Percentiles rank a stretch among this genome's conserved stretches.
Evolutionary conservation across 495 filamentous ascomycete species (phyloP).

Genomic region (Staphylotrichum longicolle): DNA sequence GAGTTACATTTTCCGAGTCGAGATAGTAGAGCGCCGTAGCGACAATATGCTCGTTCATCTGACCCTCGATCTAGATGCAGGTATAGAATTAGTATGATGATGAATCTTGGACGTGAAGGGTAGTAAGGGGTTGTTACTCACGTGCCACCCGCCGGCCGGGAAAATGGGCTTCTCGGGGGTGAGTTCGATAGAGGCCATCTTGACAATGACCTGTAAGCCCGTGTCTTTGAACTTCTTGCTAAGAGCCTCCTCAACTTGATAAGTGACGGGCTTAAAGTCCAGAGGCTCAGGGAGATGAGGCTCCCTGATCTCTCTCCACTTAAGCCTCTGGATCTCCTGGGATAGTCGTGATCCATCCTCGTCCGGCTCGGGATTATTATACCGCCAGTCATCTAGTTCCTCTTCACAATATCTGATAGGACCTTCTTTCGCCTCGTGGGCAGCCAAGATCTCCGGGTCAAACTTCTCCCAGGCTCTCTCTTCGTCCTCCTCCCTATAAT

Average conservation of each 20-base stretch:
- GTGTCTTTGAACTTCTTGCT: slow-evolving; percentile 38
- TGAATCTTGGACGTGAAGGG: no score
- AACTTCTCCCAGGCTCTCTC: slow-evolving; percentile 6
- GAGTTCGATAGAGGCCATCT: slow-evolving; percentile 60
- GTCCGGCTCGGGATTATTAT: background rate
- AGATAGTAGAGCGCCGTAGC: slow-evolving; percentile 61
- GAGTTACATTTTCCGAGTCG: slow-evolving; percentile 59
- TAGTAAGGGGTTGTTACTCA: slow-evolving; percentile 9
- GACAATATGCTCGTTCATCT: slow-evolving; percentile 58
- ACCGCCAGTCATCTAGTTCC: background rate
- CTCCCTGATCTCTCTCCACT: slow-evolving; percentile 39
- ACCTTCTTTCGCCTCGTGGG: slow-evolving; percentile 7
- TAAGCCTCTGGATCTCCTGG: slow-evolving; percentile 9
- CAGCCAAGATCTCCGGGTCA: background rate
- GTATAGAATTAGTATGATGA: slow-evolving; percentile 19
- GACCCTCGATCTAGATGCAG: slow-evolving; percentile 46
- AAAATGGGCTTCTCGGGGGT: slow-evolving; percentile 56
- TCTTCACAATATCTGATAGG: background rate
- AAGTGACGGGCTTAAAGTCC: slow-evolving; percentile 34
- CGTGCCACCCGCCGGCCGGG: slow-evolving; percentile 39
- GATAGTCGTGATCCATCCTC: no score
- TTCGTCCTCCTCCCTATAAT: slow-evolving; percentile 19
- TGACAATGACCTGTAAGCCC: slow-evolving; percentile 63
- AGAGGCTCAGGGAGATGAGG: slow-evolving; percentile 19
- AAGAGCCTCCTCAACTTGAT: slow-evolving; percentile 29